phyloP scores from a whole-genome alignment of 306 rosid genomes.

The Gillenia trifoliata region DNA sequence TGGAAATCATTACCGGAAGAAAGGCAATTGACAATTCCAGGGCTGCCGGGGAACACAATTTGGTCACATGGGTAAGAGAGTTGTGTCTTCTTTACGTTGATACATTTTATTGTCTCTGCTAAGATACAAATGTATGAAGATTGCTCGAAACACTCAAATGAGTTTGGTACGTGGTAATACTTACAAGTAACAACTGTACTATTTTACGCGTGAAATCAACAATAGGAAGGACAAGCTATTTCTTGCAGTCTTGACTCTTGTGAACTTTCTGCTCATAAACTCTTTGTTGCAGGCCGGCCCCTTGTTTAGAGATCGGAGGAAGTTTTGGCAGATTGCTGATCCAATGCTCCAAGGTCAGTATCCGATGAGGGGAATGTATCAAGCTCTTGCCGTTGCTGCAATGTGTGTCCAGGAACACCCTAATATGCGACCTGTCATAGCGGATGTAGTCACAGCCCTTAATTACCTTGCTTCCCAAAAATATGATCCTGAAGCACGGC shows the following conservation, averaged over 20 bases:
- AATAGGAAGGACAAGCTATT: not conserved
- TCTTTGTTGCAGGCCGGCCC: conserved; percentile 48
- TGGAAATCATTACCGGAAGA: conserved; percentile 54
- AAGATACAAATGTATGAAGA: not conserved
- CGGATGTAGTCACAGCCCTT: conserved; percentile 55
- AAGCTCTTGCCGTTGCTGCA: conserved; percentile 60
- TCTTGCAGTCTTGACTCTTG: not conserved
- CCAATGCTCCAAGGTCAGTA: conserved; percentile 52
- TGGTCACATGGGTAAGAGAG: conserved; percentile 49
- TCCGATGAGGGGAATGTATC: conserved; percentile 56
- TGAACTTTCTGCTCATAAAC: not conserved
- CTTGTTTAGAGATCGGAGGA: conserved; percentile 47
- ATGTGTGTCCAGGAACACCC: conserved; percentile 66
- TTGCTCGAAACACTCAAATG: not conserved
- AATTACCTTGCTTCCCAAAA: conserved; percentile 50
- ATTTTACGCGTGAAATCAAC: not conserved
- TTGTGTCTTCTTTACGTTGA: conserved; percentile 5
- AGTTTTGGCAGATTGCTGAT: conserved; percentile 47
- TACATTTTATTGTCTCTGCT: not conserved
- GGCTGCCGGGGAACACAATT: conserved; percentile 49
- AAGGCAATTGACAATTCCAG: conserved; percentile 48
- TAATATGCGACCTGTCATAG: conserved; percentile 52
- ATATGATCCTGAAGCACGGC: conserved; percentile 31
- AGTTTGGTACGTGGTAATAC: not conserved
- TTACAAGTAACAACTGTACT: not conserved